Base-by-base conservation (phyloP, 78 protist species). In the Dictyostelium firmibasis region DNA sequence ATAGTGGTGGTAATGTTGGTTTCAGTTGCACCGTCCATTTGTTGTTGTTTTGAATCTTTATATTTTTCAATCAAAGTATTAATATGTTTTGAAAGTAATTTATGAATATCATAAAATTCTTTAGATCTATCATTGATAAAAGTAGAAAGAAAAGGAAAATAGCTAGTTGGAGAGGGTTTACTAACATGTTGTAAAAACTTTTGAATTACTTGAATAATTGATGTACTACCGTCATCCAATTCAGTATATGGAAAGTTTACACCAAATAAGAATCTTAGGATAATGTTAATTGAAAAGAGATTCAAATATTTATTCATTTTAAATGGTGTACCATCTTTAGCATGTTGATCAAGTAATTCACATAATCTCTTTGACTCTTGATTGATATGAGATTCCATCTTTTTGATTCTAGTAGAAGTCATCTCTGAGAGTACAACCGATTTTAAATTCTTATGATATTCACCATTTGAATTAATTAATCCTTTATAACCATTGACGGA, bases 391-490 rank as follows among this genome's bases (percentile, higher is more conserved):
- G 3, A 7, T 10, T 89, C 94, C 50, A 81, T 18, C 11, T 81
- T n/a, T 43, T 72, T 81, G 0, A 47, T 20, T 50, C 47, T 64
- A 35, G 76, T n/a, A 4, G 67, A 35, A 0, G 86, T 78, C 29
- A 89, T 29, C 13, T 83, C 87, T 13, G 31, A 25, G 3, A 69
- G 4, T 0, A 81, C 33, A 11, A 89, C 29, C 0, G 62, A 27
- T 50, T 75, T 78, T 20, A 81, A 18, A n/a, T 78, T 78, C 18
- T 31, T 89, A 79, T 85, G 83, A 69, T 89, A 76, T 0, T 60
- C 88, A 8, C 94, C 94, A 81, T 89, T 89, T 2, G 87, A 64
- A 69, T 33, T 57, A 1, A 35, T 60, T 64, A 82, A 33, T 72
- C 79, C 79, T 72, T 72, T 72, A 33, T 31, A 72, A 1, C 38